These are phyloP conservation scores for Cladosporium colombiae DNA, from an alignment of 2,329 filamentous ascomycete species.

Conservation along the genomic window DNA sequence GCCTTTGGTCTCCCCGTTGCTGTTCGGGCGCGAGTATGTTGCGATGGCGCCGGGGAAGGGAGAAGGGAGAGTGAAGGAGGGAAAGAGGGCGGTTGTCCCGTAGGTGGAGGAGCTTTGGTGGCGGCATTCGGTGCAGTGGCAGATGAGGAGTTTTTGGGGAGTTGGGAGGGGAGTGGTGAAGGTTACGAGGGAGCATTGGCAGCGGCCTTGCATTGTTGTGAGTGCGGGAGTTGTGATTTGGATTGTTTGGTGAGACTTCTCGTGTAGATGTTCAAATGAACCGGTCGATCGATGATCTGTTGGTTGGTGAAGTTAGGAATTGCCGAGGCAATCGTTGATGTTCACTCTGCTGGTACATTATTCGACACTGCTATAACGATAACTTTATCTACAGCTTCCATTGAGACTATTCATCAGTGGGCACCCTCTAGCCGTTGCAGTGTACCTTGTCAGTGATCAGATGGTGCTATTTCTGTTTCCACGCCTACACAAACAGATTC, in stretches of 20 bases:
- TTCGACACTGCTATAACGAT: background rate
- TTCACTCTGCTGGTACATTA: background rate
- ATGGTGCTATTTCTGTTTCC: no score
- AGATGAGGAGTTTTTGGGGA: conserved; percentile 13
- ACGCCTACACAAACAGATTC: no score
- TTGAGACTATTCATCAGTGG: background rate
- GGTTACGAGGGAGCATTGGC: conserved; percentile 19
- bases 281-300: background rate
- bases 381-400: background rate
- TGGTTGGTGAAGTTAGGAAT: background rate
- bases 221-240: no score
- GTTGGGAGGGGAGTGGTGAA: conserved; percentile 15
- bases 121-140: conserved; percentile 24
- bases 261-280: background rate
- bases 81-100: conserved; percentile 22
- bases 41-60: conserved; percentile 1
- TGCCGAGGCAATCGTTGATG: background rate
- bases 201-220: conserved; percentile 18
- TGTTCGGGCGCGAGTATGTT: conserved; percentile 8
- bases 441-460: background rate
- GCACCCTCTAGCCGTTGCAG: background rate
- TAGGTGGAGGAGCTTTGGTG: conserved; percentile 22
- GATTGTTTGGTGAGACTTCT: background rate
- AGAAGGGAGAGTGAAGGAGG: conserved; percentile 8
- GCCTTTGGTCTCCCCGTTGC: background rate